These are phyloP conservation scores for Alternaria gansuensis DNA, from an alignment of 2,329 filamentous ascomycete genomes.

Conservation along the genomic window DNA sequence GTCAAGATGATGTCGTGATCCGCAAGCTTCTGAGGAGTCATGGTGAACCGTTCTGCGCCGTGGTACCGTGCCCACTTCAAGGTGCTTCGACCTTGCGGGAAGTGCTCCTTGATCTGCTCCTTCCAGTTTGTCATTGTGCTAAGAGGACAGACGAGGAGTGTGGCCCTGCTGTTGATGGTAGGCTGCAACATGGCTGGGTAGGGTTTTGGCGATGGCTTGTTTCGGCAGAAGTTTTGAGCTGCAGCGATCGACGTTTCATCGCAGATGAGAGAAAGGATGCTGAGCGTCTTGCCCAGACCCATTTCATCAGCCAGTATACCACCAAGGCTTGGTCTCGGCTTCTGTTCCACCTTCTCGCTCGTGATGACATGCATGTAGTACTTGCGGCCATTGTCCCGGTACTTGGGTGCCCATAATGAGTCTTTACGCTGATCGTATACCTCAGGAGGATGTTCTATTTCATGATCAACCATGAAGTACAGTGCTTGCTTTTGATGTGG, in stretches of 20 bases:
- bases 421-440: constrained; percentile 70
- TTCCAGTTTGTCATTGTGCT: constrained; percentile 96
- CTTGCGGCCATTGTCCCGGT: constrained; percentile 64
- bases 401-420: constrained; percentile 78
- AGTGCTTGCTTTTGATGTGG: constrained; percentile 90
- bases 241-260: constrained; percentile 65
- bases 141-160: constrained; percentile 85
- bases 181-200: constrained; percentile 28
- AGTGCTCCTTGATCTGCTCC: constrained; percentile 85
- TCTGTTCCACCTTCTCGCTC: constrained; percentile 55
- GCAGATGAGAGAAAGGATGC: constrained; percentile 80
- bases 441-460: constrained; percentile 70
- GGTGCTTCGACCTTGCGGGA: constrained; percentile 63
- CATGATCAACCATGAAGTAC: constrained; percentile 82
- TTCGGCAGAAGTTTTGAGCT: constrained; percentile 68
- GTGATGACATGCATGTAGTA: constrained; percentile 88
- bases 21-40: constrained; percentile 67
- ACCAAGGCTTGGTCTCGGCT: constrained; percentile 52
- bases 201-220: constrained; percentile 55
- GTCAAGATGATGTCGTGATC: constrained; percentile 87
- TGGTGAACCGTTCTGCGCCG: constrained; percentile 76
- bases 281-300: constrained; percentile 68
- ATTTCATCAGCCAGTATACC: constrained; percentile 63
- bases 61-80: constrained; percentile 87
- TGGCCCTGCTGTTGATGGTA: constrained; percentile 75